phyloP scores from a whole-genome alignment of 2,329 filamentous ascomycete genomes.

The Tolypocladium ovalisporum region DNA sequence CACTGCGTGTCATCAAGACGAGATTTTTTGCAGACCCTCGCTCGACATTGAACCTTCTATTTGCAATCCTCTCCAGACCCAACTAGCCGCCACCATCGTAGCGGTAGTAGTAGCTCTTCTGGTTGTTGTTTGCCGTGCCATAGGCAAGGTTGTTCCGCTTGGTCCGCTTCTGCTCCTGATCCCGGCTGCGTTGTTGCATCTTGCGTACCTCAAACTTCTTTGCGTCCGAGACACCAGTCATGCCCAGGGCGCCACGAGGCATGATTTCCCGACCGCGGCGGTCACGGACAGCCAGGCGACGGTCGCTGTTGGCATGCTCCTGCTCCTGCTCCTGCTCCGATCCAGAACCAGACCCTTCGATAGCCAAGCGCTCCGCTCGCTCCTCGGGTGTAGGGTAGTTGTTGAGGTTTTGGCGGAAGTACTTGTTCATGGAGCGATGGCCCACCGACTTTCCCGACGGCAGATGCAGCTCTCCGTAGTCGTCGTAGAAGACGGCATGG shows the following conservation, averaged over 20 bases:
- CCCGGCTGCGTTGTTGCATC: constrained; percentile 58
- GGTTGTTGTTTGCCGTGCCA: constrained; percentile 65
- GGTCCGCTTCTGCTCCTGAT: constrained; percentile 49
- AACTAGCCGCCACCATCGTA: constrained; percentile 32
- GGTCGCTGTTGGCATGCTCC: constrained; percentile 16
- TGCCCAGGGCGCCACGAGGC: constrained; percentile 62
- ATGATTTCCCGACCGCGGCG: constrained; percentile 44
- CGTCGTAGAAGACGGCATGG: constrained; percentile 76
- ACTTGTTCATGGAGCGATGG: constrained; percentile 76
- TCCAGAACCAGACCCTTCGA: constrained; percentile 35
- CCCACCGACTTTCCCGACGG: constrained; percentile 83
- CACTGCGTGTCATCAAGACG: background rate
- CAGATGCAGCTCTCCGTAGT: constrained; percentile 77
- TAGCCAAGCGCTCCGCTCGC: constrained; percentile 54
- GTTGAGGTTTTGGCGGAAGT: constrained; percentile 87
- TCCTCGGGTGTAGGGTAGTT: constrained; percentile 73
- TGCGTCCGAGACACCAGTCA: constrained; percentile 65
- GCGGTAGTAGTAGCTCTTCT: constrained; percentile 50
- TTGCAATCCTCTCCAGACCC: background rate
- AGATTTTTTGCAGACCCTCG: background rate
- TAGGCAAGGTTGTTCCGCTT: constrained; percentile 58
- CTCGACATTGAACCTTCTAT: background rate
- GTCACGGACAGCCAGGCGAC: constrained; percentile 5
- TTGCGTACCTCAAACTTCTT: constrained; percentile 60
- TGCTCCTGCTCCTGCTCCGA: constrained; percentile 25